Evolutionary conservation across 2,329 filamentous ascomycete species (phyloP).

Genomic region (Tolypocladium nubicola): DNA sequence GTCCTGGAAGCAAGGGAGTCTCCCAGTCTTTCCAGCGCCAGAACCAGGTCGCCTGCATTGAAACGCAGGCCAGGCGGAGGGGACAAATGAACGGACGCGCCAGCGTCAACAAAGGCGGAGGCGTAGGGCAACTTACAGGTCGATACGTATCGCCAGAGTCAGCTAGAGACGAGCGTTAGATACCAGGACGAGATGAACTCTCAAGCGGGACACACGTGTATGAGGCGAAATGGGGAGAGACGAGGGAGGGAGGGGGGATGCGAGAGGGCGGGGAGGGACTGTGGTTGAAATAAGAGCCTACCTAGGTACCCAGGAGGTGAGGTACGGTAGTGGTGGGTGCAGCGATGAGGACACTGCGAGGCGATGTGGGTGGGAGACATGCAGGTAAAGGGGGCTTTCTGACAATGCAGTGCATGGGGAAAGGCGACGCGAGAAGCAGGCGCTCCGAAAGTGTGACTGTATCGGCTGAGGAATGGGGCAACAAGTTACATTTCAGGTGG

Average conservation of each 20-base stretch:
- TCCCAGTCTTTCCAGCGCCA: not conserved
- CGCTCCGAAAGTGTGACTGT: constrained; percentile 10
- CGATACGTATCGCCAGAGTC: constrained; percentile 52
- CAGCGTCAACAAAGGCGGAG: not conserved
- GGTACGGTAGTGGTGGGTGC: constrained; percentile 22
- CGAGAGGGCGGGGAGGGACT: constrained; percentile 13
- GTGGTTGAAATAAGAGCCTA: constrained; percentile 18
- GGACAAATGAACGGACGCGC: constrained; percentile 1
- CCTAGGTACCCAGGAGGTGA: not conserved
- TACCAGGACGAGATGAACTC: constrained; percentile 14
- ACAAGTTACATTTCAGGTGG: constrained; percentile 22
- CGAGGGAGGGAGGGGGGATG: constrained; percentile 8
- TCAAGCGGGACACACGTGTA: constrained; percentile 10
- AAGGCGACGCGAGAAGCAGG: constrained; percentile 20
- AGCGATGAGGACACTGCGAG: constrained; percentile 25
- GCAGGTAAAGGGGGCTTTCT: constrained; percentile 30
- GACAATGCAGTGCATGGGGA: constrained; percentile 22
- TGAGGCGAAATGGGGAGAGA: constrained; percentile 3
- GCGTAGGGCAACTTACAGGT: constrained; percentile 36
- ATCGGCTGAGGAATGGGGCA: constrained; percentile 18
- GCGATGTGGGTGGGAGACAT: constrained; percentile 35
- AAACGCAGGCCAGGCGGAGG: constrained; percentile 2
- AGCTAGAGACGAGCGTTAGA: constrained; percentile 39
- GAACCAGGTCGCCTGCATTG: not conserved
- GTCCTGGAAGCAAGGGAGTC: not conserved